These are phyloP conservation scores for Penicillium riverlandense DNA, from an alignment of 495 filamentous ascomycete genomes.

Conservation along the genomic window DNA sequence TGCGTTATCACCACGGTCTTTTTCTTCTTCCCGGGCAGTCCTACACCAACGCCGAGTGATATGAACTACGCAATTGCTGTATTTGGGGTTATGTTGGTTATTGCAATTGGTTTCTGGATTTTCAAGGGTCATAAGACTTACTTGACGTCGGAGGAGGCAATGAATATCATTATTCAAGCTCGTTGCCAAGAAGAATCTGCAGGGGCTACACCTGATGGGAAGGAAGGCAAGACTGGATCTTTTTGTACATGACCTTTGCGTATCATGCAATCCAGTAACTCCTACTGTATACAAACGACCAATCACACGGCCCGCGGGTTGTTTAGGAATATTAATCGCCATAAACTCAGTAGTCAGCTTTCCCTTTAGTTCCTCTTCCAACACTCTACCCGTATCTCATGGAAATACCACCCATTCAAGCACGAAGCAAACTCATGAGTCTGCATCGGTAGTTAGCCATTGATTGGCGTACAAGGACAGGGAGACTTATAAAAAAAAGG, in stretches of 20 bases:
- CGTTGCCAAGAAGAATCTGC: too few relatives aligned
- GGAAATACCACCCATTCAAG: too few relatives aligned
- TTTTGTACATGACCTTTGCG: too few relatives aligned
- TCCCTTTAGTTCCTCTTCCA: too few relatives aligned
- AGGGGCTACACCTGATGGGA: too few relatives aligned
- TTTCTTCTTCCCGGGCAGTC: constrained; percentile 35
- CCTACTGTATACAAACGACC: too few relatives aligned
- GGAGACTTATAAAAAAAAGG: constrained; percentile 58
- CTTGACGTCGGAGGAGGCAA: constrained; percentile 30
- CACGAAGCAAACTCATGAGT: background rate
- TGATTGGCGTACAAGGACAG: constrained; percentile 3
- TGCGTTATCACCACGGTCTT: constrained; percentile 37
- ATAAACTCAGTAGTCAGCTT: too few relatives aligned
- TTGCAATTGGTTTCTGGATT: constrained; percentile 36
- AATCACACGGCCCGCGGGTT: too few relatives aligned
- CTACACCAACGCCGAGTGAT: constrained; percentile 29
- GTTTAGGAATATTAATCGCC: too few relatives aligned
- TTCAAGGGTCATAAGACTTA: constrained; percentile 27
- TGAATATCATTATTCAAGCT: constrained; percentile 28
- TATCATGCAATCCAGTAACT: too few relatives aligned
- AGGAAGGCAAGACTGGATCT: too few relatives aligned
- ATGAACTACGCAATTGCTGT: constrained; percentile 44
- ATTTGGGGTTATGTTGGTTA: constrained; percentile 40
- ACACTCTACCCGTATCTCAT: too few relatives aligned
- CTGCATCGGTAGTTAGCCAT: constrained; percentile 25